Evolutionary conservation across 2,329 filamentous ascomycete species (phyloP).

Genomic region (Stylonectria norvegica): DNA sequence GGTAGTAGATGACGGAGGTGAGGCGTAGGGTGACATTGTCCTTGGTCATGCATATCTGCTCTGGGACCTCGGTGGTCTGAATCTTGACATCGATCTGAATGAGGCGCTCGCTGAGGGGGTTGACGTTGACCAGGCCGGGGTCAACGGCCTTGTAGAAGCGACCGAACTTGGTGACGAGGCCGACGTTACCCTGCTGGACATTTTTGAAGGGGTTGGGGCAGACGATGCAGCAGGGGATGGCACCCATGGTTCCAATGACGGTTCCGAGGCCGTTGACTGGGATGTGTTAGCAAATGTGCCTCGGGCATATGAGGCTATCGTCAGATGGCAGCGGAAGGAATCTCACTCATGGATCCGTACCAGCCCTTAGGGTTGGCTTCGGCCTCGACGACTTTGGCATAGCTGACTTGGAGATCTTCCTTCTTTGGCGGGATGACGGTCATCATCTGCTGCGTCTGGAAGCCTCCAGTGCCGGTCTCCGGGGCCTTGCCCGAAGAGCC

Average conservation of each 20-base stretch:
- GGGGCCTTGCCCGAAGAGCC: constrained; percentile 32
- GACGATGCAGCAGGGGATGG: constrained; percentile 84
- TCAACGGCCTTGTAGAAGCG: constrained; percentile 93
- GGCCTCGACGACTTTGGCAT: constrained; percentile 62
- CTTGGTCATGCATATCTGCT: constrained; percentile 99
- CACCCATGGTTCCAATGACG: constrained; percentile 73
- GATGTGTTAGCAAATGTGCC: constrained; percentile 3
- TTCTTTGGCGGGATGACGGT: constrained; percentile 74
- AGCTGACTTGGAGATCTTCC: constrained; percentile 81
- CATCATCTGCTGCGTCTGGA: constrained; percentile 55
- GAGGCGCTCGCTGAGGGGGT: constrained; percentile 86
- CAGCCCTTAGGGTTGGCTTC: constrained; percentile 74
- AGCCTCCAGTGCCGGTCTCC: constrained; percentile 35
- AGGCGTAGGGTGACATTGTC: constrained; percentile 94
- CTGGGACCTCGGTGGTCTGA: constrained; percentile 93
- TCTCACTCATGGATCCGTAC: constrained; percentile 84
- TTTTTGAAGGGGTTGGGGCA: constrained; percentile 96
- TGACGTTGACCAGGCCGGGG: constrained; percentile 94
- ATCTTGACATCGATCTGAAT: constrained; percentile 98
- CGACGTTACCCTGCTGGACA: constrained; percentile 89
- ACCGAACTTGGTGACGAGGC: constrained; percentile 93
- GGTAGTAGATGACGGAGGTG: constrained; percentile 98
- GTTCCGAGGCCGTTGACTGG: constrained; percentile 70
- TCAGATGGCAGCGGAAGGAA: constrained; percentile 26
- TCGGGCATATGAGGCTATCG: neutral